Percentiles rank a stretch among this genome's conserved stretches.
Evolutionary conservation across 2,329 filamentous ascomycete genomes (phyloP).

Genomic region (Apiospora arundinis): DNA sequence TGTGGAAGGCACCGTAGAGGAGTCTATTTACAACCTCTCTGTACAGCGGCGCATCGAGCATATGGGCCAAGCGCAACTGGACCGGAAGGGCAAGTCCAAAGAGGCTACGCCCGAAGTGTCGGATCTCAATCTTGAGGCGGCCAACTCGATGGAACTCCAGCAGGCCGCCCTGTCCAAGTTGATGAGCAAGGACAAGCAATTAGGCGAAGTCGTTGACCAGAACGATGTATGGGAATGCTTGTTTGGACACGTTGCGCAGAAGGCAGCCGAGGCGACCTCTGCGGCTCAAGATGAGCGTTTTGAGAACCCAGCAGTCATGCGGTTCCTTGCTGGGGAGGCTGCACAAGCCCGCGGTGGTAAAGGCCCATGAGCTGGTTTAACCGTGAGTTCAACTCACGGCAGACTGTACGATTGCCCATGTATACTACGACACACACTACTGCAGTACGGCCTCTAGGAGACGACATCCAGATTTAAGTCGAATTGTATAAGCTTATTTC

Average conservation of each 20-base stretch:
- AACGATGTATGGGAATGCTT: slow-evolving; percentile 89
- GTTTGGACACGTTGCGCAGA: slow-evolving; percentile 66
- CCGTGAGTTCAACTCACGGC: not conserved
- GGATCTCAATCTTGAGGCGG: slow-evolving; percentile 74
- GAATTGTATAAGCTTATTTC: not conserved
- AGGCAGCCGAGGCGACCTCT: slow-evolving; percentile 26
- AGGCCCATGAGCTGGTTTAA: not conserved
- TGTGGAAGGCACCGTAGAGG: slow-evolving; percentile 88
- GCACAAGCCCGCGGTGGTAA: slow-evolving; percentile 44
- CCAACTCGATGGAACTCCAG: slow-evolving; percentile 85
- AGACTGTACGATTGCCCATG: not conserved
- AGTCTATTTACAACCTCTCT: slow-evolving; percentile 88
- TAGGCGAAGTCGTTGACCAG: slow-evolving; percentile 80
- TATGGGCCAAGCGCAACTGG: slow-evolving; percentile 57
- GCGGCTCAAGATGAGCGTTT: slow-evolving; percentile 35
- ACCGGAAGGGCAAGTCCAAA: slow-evolving; percentile 44
- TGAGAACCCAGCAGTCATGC: slow-evolving; percentile 44
- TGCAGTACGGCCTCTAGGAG: not conserved
- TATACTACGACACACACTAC: not conserved
- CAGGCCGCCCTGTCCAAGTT: slow-evolving; percentile 73
- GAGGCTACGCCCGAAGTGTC: slow-evolving; percentile 54
- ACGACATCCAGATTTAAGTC: no score
- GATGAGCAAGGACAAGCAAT: slow-evolving; percentile 71
- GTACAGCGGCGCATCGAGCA: slow-evolving; percentile 80
- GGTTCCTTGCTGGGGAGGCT: slow-evolving; percentile 54